Percentiles rank a stretch among this genome's conserved stretches.
phyloP scores from a whole-genome alignment of 177 flowering plant genomes.

The Vitis hybrid region DNA sequence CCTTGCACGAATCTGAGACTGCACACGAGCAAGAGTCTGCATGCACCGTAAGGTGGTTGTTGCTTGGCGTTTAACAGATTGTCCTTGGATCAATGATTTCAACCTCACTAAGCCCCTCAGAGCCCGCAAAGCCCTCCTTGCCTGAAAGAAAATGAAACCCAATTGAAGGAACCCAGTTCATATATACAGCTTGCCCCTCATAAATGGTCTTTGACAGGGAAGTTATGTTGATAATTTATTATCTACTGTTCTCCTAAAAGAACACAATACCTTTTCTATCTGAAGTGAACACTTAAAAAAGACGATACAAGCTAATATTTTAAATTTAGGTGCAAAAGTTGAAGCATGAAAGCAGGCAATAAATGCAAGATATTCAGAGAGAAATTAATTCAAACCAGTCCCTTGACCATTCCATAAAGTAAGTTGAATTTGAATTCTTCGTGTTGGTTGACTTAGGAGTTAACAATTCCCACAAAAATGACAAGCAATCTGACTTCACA shows the following conservation, averaged over 20 bases:
- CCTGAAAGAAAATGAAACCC: conserved; percentile 23
- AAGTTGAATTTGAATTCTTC: not conserved
- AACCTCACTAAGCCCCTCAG: conserved; percentile 46
- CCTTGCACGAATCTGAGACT: conserved; percentile 43
- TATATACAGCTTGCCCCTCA: not conserved
- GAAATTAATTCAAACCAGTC: not conserved
- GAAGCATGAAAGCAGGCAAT: not conserved
- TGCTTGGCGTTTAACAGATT: conserved; percentile 41
- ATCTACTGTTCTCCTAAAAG: not conserved
- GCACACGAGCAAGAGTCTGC: conserved; percentile 53
- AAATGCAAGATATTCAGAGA: not conserved
- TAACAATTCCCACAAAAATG: not conserved
- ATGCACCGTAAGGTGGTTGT: conserved; percentile 34
- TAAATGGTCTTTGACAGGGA: not conserved
- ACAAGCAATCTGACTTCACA: not conserved
- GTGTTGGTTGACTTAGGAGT: not conserved
- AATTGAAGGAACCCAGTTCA: conserved; percentile 4
- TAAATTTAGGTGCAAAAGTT: not conserved
- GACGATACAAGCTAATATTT: not conserved
- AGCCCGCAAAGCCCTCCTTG: conserved; percentile 46
- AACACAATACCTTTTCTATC: not conserved
- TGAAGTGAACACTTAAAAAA: not conserved
- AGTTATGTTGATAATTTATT: too few species aligned
- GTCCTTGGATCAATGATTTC: conserved; percentile 41
- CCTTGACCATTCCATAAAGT: not conserved